These are phyloP conservation scores for Ustilago sp. DNA, from an alignment of 1,284 basidiomycete genomes.

Conservation along the genomic window DNA sequence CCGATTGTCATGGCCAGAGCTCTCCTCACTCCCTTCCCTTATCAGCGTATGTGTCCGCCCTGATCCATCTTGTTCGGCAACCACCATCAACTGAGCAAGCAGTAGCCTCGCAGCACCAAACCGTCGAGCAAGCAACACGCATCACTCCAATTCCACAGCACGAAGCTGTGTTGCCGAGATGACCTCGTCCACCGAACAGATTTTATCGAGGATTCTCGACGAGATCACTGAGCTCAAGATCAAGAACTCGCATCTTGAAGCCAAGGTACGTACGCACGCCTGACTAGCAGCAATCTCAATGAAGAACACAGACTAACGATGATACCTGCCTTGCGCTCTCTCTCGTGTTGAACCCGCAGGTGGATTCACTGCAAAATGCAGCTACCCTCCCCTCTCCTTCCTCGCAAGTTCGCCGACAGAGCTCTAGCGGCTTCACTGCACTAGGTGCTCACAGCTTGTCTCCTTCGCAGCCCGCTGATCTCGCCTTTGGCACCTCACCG, in stretches of 20 bases:
- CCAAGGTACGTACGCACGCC: constrained; percentile 46
- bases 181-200: constrained; percentile 41
- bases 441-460: constrained; percentile 46
- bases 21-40: not conserved
- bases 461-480: constrained; percentile 34
- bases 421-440: constrained; percentile 52
- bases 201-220: constrained; percentile 54
- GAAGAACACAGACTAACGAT: not conserved
- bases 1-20: constrained; percentile 6
- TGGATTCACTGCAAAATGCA: constrained; percentile 54
- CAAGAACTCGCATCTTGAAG: constrained; percentile 60
- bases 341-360: constrained; percentile 8
- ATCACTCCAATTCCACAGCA: not conserved
- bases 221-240: constrained; percentile 62
- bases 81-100: not conserved
- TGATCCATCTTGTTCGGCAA: not conserved
- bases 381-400: constrained; percentile 50
- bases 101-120: not conserved
- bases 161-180: constrained; percentile 4
- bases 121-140: not conserved
- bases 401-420: constrained; percentile 44
- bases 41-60: not conserved
- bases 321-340: not conserved
- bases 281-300: not conserved
- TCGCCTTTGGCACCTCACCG: constrained; percentile 50